Percentiles rank a stretch among this genome's conserved stretches.
Evolutionary conservation across 1,284 basidiomycete species (phyloP).

Genomic region (Phlebopus sp.): DNA sequence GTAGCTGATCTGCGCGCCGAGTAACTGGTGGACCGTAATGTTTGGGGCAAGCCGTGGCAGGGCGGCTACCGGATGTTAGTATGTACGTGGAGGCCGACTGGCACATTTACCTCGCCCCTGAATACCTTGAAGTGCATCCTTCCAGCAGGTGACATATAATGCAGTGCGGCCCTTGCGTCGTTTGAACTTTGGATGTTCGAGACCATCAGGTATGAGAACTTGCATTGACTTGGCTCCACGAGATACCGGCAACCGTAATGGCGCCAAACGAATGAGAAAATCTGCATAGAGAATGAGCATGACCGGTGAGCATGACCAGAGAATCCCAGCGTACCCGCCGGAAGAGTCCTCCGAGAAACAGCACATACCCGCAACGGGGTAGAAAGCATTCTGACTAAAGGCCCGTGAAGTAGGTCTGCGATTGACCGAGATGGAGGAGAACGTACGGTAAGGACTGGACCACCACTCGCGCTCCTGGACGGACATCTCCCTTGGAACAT

Average conservation of each 20-base stretch:
- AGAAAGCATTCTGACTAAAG: conserved; percentile 68
- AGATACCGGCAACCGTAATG: conserved; percentile 40
- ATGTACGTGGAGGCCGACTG: not conserved
- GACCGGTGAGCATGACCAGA: not conserved
- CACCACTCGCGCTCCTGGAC: conserved; percentile 60
- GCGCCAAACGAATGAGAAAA: conserved; percentile 61
- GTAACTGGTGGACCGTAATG: conserved; percentile 35
- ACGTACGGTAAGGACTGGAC: conserved; percentile 73
- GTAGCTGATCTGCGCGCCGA: conserved; percentile 56
- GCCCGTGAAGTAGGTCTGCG: conserved; percentile 3
- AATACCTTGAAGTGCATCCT: conserved; percentile 40
- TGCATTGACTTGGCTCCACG: conserved; percentile 14
- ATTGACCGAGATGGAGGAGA: not conserved
- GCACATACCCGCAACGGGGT: conserved; percentile 58
- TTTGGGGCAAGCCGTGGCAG: conserved; percentile 32
- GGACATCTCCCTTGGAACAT: conserved; percentile 55
- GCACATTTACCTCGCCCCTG: conserved; percentile 33
- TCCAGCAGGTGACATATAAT: conserved; percentile 57
- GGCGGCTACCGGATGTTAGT: conserved; percentile 20
- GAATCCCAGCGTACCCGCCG: conserved; percentile 45
- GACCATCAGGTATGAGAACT: conserved; percentile 58
- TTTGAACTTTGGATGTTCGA: conserved; percentile 63
- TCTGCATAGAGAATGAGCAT: conserved; percentile 39
- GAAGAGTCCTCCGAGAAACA: conserved; percentile 49
- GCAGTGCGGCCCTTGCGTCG: conserved; percentile 43